Percentiles rank a stretch among this genome's conserved stretches.
These are phyloP conservation scores for Recurvomyces mirabilis DNA, from an alignment of 495 filamentous ascomycete genomes.

Conservation along the genomic window DNA sequence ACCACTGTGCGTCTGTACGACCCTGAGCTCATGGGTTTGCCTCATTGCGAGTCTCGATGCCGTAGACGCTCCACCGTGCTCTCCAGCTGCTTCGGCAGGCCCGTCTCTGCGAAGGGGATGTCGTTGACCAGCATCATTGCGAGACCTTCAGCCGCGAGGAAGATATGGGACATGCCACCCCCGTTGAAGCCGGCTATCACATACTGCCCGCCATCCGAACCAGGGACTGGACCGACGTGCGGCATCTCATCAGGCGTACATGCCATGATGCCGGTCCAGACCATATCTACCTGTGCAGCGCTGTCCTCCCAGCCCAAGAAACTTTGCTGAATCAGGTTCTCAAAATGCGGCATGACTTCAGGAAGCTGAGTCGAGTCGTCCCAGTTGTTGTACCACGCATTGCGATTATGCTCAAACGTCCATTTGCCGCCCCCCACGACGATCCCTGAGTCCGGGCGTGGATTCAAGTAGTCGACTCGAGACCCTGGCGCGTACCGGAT, in stretches of 20 bases:
- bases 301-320: constrained; percentile 6
- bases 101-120: neutral
- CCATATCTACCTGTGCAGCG: neutral
- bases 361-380: constrained; percentile 38
- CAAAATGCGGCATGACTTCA: constrained; percentile 4
- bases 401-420: constrained; percentile 27
- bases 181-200: constrained; percentile 9
- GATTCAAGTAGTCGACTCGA: constrained; percentile 38
- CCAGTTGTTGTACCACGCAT: constrained; percentile 39
- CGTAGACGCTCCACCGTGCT: neutral
- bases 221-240: constrained; percentile 1
- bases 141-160: neutral
- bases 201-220: neutral
- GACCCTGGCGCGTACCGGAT: constrained; percentile 8
- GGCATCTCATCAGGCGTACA: constrained; percentile 1
- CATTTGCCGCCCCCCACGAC: constrained; percentile 42
- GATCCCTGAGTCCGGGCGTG: constrained; percentile 40
- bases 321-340: constrained; percentile 1
- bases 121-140: constrained; percentile 7
- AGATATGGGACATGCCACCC: neutral
- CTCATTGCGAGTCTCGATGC: too few relatives aligned
- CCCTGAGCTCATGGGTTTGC: too few relatives aligned
- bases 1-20: too few relatives aligned
- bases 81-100: constrained; percentile 1
- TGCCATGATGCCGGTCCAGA: constrained; percentile 6